Evolutionary conservation across 768 basidiomycete genomes (phyloP), one percentile per base, ranked within the genome.

Genomic region (Amanita exitialis): DNA sequence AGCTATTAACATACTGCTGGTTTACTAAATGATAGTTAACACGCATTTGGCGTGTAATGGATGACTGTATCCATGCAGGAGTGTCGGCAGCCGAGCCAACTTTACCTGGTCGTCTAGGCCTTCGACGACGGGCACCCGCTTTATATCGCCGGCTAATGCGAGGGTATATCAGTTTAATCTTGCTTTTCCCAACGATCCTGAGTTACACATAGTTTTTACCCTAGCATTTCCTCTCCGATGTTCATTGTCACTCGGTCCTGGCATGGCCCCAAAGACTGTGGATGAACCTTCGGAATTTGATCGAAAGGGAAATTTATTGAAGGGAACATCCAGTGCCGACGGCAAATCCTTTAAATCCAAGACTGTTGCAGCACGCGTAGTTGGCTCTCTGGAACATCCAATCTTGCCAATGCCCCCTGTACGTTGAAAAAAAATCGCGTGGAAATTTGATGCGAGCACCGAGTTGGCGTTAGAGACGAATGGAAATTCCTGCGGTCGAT

Each of bases 31-130:
- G n/a, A 27, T 20, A 74, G 90, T 56, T 78, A 49, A 71, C 81
- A 74, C 77, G 79, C 23, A 91, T 94, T 43, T 95, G 92, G 92
- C 61, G 70, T 49, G 90, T 92, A 4, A 96, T 96, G 94, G 91
- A 95, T 61, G 79, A 83, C 51, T 94, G 90, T 63, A 97, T 96
- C 54, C 84, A 73, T 38, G 75, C 77, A 2, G 94, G 94, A 16
- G 92, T 97, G 7, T 83, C 88, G 2, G 76, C 90, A 1, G 71
- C 78, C 3, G 86, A 94, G 57, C 73, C 73, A 39, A 81, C 78
- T n/a, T 76, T 98, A 2, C 94, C 94, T 0, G 94, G 94, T n/a
- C 76, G 90, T 18, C 68, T 98, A 15, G 68, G 77, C 6, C 71
- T 98, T 21, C 76, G 84, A 30, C 75, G 93, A 12, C 77, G 92